These are phyloP conservation scores for Arthrobotrys musiformis DNA, from an alignment of 2,329 filamentous ascomycete genomes.

Conservation along the genomic window DNA sequence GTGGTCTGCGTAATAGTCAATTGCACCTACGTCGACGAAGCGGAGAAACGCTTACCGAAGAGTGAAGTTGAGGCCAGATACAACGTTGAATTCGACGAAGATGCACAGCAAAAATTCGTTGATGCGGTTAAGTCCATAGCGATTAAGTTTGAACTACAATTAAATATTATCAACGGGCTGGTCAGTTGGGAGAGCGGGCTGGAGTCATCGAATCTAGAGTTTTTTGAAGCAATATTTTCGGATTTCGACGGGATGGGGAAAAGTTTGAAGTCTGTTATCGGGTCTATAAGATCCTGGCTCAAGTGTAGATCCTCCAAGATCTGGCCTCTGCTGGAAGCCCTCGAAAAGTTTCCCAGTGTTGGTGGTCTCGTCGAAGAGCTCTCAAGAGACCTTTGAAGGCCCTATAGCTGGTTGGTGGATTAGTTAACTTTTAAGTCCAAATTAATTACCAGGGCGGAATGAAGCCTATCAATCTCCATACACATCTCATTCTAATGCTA, in stretches of 20 bases:
- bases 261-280: not conserved
- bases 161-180: not conserved
- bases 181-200: not conserved
- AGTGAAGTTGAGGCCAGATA: not conserved
- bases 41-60: not conserved
- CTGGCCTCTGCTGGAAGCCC: not conserved
- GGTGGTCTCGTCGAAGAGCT: not conserved
- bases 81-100: not conserved
- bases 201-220: not conserved
- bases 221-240: not conserved
- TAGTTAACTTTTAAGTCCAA: no score
- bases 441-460: no score
- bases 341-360: not conserved
- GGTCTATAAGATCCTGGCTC: not conserved
- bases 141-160: not conserved
- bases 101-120: not conserved
- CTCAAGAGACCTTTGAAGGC: not conserved
- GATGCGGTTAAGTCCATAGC: not conserved
- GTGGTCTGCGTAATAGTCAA: no score
- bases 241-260: not conserved
- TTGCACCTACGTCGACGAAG: not conserved
- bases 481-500: no score
- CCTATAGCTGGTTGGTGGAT: no score
- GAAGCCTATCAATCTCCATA: no score
- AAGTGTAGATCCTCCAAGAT: not conserved